Percentiles rank a stretch among this genome's conserved stretches.
Evolutionary conservation across 73 alveolate genomes (phyloP).

Genomic region (Paramecium biaurelia): DNA sequence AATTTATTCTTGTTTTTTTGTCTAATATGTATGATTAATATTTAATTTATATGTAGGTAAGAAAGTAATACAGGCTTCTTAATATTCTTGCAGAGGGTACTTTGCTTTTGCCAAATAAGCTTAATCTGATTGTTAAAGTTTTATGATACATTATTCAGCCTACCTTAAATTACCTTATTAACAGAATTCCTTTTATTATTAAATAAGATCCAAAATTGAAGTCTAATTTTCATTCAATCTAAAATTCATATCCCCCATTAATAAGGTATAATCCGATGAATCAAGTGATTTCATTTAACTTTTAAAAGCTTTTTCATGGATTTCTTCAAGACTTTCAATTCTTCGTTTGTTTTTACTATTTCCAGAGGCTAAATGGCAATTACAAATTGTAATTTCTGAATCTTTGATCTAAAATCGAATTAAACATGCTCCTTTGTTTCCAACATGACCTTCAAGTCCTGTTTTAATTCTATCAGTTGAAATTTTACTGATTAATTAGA

Average conservation of each 20-base stretch:
- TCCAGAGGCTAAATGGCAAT: constrained; percentile 88
- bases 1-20: constrained; percentile 81
- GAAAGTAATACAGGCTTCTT: constrained; percentile 87
- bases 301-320: constrained; percentile 71
- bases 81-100: constrained; percentile 74
- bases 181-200: not conserved
- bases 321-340: constrained; percentile 60
- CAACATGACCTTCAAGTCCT: constrained; percentile 92
- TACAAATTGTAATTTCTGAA: constrained; percentile 71
- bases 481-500: constrained; percentile 56
- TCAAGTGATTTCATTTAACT: constrained; percentile 53
- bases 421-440: constrained; percentile 93
- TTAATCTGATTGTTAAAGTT: constrained; percentile 65
- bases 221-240: constrained; percentile 18
- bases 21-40: constrained; percentile 79
- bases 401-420: constrained; percentile 79
- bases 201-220: not conserved
- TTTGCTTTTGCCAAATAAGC: constrained; percentile 78
- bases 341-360: constrained; percentile 69
- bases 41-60: constrained; percentile 93
- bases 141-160: constrained; percentile 59
- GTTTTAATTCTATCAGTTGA: constrained; percentile 74
- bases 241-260: constrained; percentile 89
- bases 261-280: constrained; percentile 75
- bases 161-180: not conserved